Evolutionary conservation across 1,139 yeast genomes (phyloP).

Genomic region (Hansenula lynferdii): DNA sequence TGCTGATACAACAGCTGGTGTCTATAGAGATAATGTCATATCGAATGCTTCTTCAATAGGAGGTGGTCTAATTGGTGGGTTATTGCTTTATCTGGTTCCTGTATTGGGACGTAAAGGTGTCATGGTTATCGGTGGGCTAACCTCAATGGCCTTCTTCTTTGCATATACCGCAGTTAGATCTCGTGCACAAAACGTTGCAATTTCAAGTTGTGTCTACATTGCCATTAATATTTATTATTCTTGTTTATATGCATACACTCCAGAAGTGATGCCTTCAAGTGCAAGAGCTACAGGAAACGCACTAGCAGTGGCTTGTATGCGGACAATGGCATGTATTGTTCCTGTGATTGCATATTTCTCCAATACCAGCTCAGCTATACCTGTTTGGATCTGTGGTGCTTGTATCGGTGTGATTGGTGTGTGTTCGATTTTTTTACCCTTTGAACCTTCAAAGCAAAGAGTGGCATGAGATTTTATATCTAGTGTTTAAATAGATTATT

Average conservation of each 20-base stretch:
- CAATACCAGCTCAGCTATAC: conserved; percentile 37
- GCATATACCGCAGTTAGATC: conserved; percentile 50
- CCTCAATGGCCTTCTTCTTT: conserved; percentile 49
- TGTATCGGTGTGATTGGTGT: conserved; percentile 42
- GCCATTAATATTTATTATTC: conserved; percentile 50
- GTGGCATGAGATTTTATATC: too few species aligned
- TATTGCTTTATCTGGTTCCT: conserved; percentile 36
- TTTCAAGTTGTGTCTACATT: conserved; percentile 43
- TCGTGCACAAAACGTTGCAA: conserved; percentile 42
- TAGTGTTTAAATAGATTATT: too few species aligned
- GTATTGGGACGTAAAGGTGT: conserved; percentile 51
- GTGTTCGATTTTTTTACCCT: conserved; percentile 39
- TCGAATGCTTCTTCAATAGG: conserved; percentile 44
- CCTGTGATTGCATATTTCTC: conserved; percentile 48
- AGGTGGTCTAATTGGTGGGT: conserved; percentile 56
- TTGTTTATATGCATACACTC: conserved; percentile 51
- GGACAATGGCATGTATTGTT: conserved; percentile 44
- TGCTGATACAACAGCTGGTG: conserved; percentile 39
- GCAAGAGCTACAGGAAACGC: conserved; percentile 56
- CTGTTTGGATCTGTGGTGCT: conserved; percentile 55
- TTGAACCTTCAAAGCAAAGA: conserved; percentile 39
- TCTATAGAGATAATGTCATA: conserved; percentile 49
- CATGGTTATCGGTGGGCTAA: conserved; percentile 45
- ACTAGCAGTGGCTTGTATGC: conserved; percentile 40
- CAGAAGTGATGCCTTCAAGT: conserved; percentile 52